These are phyloP conservation scores for Letharia columbiana DNA, from an alignment of 495 filamentous ascomycete genomes.

Conservation along the genomic window DNA sequence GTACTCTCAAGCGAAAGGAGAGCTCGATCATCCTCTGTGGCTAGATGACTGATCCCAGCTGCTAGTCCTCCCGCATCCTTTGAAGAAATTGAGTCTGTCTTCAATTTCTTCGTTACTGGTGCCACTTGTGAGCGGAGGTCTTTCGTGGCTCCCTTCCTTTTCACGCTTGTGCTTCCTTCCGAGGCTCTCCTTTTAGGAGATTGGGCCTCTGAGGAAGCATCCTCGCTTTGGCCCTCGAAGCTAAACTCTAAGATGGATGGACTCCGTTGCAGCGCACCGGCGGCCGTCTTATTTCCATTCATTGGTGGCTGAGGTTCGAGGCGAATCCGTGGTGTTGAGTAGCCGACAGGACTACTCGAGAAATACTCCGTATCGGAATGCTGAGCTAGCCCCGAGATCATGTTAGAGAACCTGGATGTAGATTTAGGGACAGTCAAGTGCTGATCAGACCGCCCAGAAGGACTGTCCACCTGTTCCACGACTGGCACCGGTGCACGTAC, in stretches of 20 bases:
- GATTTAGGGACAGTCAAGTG: slow-evolving; percentile 1
- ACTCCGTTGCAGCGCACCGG: slow-evolving; percentile 12
- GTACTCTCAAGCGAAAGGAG: slow-evolving; percentile 1
- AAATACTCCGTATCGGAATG: slow-evolving; percentile 25
- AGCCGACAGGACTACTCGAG: slow-evolving; percentile 29
- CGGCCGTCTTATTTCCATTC: slow-evolving; percentile 13
- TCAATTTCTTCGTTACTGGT: slow-evolving; percentile 19
- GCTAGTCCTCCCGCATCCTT: slow-evolving; percentile 10
- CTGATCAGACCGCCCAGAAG: background rate
- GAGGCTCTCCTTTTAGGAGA: slow-evolving; percentile 8
- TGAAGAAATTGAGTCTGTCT: slow-evolving; percentile 10
- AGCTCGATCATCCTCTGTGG: slow-evolving; percentile 9
- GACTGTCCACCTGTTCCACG: slow-evolving; percentile 1
- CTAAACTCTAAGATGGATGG: slow-evolving; percentile 15
- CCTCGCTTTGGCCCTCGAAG: slow-evolving; percentile 20
- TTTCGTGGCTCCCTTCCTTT: slow-evolving; percentile 20
- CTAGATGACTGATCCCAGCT: slow-evolving; percentile 15
- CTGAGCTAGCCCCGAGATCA: slow-evolving; percentile 22
- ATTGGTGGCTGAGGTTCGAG: slow-evolving; percentile 23
- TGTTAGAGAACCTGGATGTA: slow-evolving; percentile 16
- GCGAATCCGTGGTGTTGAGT: slow-evolving; percentile 30
- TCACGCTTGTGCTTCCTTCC: slow-evolving; percentile 18
- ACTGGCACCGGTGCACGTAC: background rate
- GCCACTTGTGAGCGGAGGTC: slow-evolving; percentile 11
- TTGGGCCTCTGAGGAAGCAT: slow-evolving; percentile 1